Base-by-base conservation (phyloP, 768 basidiomycete genomes). In the Gelatoporia subvermispora region DNA sequence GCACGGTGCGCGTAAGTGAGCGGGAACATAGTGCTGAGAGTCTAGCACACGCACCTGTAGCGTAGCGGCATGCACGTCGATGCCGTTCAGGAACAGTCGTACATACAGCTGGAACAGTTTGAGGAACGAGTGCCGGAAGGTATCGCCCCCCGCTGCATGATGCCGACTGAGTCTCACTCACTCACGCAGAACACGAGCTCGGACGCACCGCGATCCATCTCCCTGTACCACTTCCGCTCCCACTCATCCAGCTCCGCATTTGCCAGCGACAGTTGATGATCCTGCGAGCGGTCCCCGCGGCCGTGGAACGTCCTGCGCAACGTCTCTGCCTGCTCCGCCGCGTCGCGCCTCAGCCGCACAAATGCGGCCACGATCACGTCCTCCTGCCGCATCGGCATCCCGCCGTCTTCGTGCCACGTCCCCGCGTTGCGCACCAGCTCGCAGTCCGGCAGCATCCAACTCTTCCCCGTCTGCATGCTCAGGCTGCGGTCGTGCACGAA, bases 381-480 rank as follows among this genome's bases (percentile, higher is more conserved):
- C 65, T 91, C 88, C 8, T 85, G 85, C 40, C 88, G 82, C 28
- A 74, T 65, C 22, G 69, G 64, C 44, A 58, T 39, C 22, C 75
- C 76, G 41, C 76, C 75, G 35, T 74, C 73, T 60, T 80, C 75
- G 61, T 90, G 88, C 89, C 90, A 93, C 20, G 72, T 75, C 34
- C 64, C 68, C 3, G 85, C 77, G 57, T 85, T 75, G 51, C 84
- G 75, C 50, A 91, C 77, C 49, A 90, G 74, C 47, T 90, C 87
- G 60, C 88, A 86, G 70, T 91, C 89, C 8, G 85, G 87, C 17
- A 93, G 75, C 90, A 92, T 92, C 88, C 88, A 91, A 51, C 80
- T 82, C 37, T 85, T 74, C 41, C 89, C 90, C 1, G 89, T 91
- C 65, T 92, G 89, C 65, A 85, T 90, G 67, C 84, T 86, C 40